These are phyloP conservation scores for Yueomyces sinensis DNA, from an alignment of 805 yeast genomes.

Conservation along the genomic window DNA sequence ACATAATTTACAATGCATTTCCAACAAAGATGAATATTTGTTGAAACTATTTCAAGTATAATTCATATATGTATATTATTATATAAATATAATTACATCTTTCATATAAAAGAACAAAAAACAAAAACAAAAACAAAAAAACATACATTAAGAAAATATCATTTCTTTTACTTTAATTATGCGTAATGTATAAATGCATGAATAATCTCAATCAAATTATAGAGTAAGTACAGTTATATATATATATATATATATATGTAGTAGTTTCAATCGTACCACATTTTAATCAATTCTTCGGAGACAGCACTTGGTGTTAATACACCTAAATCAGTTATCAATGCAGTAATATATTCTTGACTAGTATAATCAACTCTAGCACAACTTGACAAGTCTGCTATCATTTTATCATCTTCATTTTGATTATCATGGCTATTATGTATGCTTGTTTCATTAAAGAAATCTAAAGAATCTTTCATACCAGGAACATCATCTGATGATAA, in stretches of 20 bases:
- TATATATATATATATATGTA: not conserved
- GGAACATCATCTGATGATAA: slow-evolving; percentile 87
- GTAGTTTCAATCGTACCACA: slow-evolving; percentile 73
- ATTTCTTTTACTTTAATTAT: too few species aligned
- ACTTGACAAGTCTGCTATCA: slow-evolving; percentile 20
- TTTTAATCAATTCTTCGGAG: slow-evolving; percentile 93
- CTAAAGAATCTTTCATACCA: slow-evolving; percentile 34
- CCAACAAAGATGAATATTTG: slow-evolving; percentile 14
- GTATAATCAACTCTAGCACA: slow-evolving; percentile 78
- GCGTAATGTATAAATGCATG: too few species aligned
- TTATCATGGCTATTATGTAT: slow-evolving; percentile 1
- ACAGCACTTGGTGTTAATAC: slow-evolving; percentile 96
- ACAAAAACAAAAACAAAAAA: not conserved
- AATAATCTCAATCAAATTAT: too few species aligned
- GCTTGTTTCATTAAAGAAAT: slow-evolving; percentile 28
- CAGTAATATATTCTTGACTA: slow-evolving; percentile 90
- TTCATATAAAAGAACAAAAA: too few species aligned
- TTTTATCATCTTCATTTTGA: slow-evolving; percentile 6
- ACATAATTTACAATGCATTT: slow-evolving; percentile 15
- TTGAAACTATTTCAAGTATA: slow-evolving; percentile 7
- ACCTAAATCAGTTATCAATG: slow-evolving; percentile 90
- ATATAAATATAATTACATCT: too few species aligned
- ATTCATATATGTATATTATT: not conserved
- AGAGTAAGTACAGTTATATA: not conserved
- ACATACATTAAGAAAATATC: not conserved